phyloP scores from a whole-genome alignment of 495 filamentous ascomycete species.

The Podospora pseudopauciseta region DNA sequence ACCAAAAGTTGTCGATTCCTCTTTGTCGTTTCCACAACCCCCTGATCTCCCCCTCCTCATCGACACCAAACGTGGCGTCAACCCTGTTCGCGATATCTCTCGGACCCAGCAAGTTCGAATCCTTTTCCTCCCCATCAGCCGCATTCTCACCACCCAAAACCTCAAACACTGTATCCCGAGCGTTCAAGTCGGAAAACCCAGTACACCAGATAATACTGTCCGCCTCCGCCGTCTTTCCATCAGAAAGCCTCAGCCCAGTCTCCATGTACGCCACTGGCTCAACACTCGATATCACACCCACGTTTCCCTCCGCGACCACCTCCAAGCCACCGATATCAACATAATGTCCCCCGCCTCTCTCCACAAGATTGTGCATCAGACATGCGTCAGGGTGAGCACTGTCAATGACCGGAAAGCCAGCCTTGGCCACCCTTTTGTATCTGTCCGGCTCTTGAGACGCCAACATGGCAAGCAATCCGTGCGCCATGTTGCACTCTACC shows the following conservation, averaged over 20 bases:
- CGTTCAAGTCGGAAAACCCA: conserved; percentile 31
- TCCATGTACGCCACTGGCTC: conserved; percentile 28
- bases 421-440: conserved; percentile 24
- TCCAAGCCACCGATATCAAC: conserved; percentile 30
- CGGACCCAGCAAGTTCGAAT: conserved; percentile 18
- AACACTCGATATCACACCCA: conserved; percentile 19
- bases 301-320: conserved; percentile 26
- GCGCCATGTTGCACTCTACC: conserved; percentile 17
- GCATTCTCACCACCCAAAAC: conserved; percentile 18
- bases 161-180: conserved; percentile 16
- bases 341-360: conserved; percentile 36
- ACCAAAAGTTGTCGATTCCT: conserved; percentile 34
- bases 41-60: conserved; percentile 34
- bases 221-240: conserved; percentile 27
- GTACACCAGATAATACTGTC: conserved; percentile 40
- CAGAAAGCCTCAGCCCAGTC: conserved; percentile 27
- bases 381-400: conserved; percentile 20
- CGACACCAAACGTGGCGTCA: conserved; percentile 31
- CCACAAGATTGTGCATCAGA: conserved; percentile 25
- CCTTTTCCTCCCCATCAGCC: neutral
- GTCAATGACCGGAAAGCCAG: conserved; percentile 33
- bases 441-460: conserved; percentile 28
- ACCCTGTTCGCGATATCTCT: conserved; percentile 28
- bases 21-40: conserved; percentile 33
- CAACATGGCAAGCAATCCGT: conserved; percentile 12